These are phyloP conservation scores for Ammopiptanthus mongolicus DNA, from an alignment of 306 rosid species.

Conservation along the genomic window DNA sequence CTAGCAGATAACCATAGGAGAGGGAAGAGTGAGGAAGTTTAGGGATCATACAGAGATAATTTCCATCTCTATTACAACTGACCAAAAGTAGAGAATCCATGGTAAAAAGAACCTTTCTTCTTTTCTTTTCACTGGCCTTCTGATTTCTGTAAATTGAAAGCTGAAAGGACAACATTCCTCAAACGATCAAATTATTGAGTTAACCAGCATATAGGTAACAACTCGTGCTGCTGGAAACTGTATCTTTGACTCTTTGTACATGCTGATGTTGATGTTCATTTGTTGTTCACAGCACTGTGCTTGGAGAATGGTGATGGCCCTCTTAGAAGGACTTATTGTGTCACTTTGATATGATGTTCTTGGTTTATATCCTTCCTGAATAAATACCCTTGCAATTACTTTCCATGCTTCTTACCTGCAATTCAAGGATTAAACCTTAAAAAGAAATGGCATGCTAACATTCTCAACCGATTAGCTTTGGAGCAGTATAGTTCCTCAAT, in stretches of 20 bases:
- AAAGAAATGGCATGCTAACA: neutral
- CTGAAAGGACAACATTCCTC: constrained; percentile 5
- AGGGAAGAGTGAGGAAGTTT: neutral
- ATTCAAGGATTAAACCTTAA: constrained; percentile 17
- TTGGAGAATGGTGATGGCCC: constrained; percentile 19
- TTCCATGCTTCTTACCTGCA: constrained; percentile 62
- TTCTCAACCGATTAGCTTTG: neutral
- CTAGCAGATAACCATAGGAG: neutral
- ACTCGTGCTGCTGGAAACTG: constrained; percentile 14
- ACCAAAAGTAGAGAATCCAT: constrained; percentile 22
- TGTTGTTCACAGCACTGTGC: constrained; percentile 23
- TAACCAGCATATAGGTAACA: constrained; percentile 21
- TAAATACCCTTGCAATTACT: constrained; percentile 22
- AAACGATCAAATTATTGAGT: neutral
- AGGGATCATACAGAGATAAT: constrained; percentile 8
- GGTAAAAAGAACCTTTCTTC: neutral
- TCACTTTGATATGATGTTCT: constrained; percentile 5
- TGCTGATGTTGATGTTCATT: constrained; percentile 4
- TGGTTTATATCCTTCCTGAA: constrained; percentile 1
- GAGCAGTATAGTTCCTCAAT: neutral
- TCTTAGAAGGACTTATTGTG: constrained; percentile 1
- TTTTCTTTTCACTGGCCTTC: neutral
- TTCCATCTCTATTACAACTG: constrained; percentile 13
- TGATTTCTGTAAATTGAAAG: neutral
- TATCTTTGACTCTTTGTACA: neutral